Percentiles rank a stretch among this genome's conserved stretches.
These are phyloP conservation scores for Albugo laibachii DNA, from an alignment of 352 stramenopile species.

Conservation along the genomic window DNA sequence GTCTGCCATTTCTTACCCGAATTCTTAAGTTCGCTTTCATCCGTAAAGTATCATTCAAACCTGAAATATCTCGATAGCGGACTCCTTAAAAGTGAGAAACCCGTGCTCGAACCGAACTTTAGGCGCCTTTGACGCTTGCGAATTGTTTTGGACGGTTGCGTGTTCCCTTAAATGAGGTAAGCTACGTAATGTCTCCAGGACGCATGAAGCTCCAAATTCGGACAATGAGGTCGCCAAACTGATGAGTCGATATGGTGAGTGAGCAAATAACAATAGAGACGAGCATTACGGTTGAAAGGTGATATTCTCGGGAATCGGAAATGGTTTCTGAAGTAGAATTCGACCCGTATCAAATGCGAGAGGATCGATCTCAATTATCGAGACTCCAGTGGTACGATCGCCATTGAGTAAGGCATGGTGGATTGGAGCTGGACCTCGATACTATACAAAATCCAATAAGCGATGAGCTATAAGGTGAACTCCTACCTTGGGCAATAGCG, in stretches of 20 bases:
- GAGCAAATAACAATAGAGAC: not conserved
- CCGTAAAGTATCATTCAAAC: constrained; percentile 2
- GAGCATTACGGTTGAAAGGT: constrained; percentile 23
- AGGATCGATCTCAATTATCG: constrained; percentile 75
- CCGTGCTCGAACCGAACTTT: constrained; percentile 48
- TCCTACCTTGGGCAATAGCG: constrained; percentile 46
- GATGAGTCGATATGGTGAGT: not conserved
- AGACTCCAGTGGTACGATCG: constrained; percentile 51
- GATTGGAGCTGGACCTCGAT: constrained; percentile 67
- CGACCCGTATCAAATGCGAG: constrained; percentile 64
- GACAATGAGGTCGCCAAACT: constrained; percentile 32
- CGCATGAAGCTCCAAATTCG: constrained; percentile 28
- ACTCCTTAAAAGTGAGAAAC: constrained; percentile 26
- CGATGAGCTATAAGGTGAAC: not conserved
- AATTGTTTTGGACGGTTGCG: constrained; percentile 32
- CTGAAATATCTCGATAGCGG: constrained; percentile 29
- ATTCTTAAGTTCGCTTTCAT: not conserved
- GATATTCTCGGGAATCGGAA: constrained; percentile 23
- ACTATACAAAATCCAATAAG: constrained; percentile 12
- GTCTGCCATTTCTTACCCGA: constrained; percentile 44
- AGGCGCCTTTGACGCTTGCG: constrained; percentile 27
- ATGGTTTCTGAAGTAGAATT: constrained; percentile 33
- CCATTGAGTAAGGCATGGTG: constrained; percentile 71
- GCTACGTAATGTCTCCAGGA: constrained; percentile 41
- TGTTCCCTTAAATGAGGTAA: constrained; percentile 22